Evolutionary conservation across 345 rosid species (phyloP), one percentile per base, ranked within the genome.

Genomic region (Stellera chamaejasme): DNA sequence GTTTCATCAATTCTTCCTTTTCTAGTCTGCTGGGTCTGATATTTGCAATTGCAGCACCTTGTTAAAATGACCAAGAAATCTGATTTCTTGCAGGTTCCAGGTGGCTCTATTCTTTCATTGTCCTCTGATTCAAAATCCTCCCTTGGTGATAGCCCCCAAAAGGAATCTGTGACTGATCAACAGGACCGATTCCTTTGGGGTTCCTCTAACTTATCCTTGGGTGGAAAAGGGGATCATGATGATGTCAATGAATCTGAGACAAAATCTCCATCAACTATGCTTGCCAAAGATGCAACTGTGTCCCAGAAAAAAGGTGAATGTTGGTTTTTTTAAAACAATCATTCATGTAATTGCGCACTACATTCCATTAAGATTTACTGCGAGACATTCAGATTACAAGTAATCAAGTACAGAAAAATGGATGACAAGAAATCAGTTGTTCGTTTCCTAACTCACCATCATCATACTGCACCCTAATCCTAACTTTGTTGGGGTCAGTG

Each of bases 41-140:
- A 46, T 23, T 54, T 54, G 3, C 11, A 42, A 10, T 54, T 54
- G 48, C 32, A 7, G 16, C 26, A 53, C 41, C 11, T 27, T 8
- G 2, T 41, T 55, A 23, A 36, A 25, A 13, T 58, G 51, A 55
- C 5, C 53, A 42, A 11, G 23, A 55, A 43, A 26, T 23, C 52
- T 48, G 57, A 13, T 25, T 45, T 60, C 60, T 64, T 56, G 39
- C 80, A 88, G 98, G 87, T 78, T 19, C 95, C 93, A 12, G 48
- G 62, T 55, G 54, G 54, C 67, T 73, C 91, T 23, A 15, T 46
- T 46, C 11, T 71, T 44, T 41, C 87, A 8, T 61, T 86, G 48
- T 82, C 96, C 49, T 80, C 85, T 0, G 77, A 67, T 64, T 85
- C 96, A 64, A 72, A 75, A 46, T 69, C 78, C 60, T 80, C 76